Base-by-base conservation (phyloP, 306 rosid species). In the Geum urbanum region DNA sequence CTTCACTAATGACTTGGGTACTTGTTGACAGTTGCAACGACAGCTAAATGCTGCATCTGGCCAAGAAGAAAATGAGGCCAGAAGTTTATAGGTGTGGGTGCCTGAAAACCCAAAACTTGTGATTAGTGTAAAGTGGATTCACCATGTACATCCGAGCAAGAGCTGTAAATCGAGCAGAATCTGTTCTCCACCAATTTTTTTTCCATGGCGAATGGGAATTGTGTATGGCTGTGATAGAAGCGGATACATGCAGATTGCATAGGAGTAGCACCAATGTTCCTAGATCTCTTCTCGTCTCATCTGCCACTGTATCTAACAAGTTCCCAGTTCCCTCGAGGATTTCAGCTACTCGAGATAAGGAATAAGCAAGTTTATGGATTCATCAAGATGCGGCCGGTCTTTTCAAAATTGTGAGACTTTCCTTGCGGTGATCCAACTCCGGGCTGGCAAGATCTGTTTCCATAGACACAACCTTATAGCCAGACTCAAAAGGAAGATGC, bases 1-100 rank as follows among this genome's bases (percentile, higher is more conserved):
- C 58, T 32, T 15, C 27, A 56, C 49, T 50, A n/a, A 67, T 44
- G 9, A 67, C 55, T 76, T 51, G 67, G 55, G 73, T 77, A 59
- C 79, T 41, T 6, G 63, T 51, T 35, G 64, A 69, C 95, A 95
- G 99, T 82, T 95, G 84, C 92, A 91, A 78, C 95, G 83, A 70
- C 99, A 84, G 86, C 79, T 95, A 64, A 72, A 69, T 56, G 74
- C 87, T 14, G 47, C 71, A 59, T 85, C 78, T 46, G 71, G 77
- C 77, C 84, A 75, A 63, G 91, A 86, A 68, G 92, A 88, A 76
- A 89, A 87, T 20, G 92, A 90, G 49, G 88, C 79, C 41, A 69
- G 67, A 78, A 82, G 83, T 77, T 90, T 86, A 72, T 87, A 70
- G 88, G 47, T 16, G 65, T 44, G 81, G 81, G 84, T 71, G 85